Percentiles rank a stretch among this genome's conserved stretches.
Conservation (phyloP, 2,329 filamentous ascomycete genomes). For the Dactylonectria estremocensis region DNA sequence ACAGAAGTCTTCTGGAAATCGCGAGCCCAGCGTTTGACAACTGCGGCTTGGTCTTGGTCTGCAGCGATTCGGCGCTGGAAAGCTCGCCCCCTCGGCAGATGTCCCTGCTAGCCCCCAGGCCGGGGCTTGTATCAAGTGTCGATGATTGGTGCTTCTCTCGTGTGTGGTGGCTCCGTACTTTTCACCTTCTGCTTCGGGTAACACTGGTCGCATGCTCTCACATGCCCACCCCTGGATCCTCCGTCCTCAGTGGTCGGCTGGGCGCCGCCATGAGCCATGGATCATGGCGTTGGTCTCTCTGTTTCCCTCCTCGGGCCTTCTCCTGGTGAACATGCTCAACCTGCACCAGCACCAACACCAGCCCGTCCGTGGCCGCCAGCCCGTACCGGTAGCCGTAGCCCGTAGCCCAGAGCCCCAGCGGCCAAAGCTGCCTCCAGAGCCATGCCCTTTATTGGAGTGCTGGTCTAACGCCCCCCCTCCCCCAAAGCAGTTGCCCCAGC, state of each 20-base stretch:
- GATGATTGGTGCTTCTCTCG: constrained; percentile 52
- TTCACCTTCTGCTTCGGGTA: constrained; percentile 56
- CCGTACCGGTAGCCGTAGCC: not conserved
- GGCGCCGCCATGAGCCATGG: constrained; percentile 32
- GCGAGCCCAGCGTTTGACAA: constrained; percentile 30
- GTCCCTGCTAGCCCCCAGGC: constrained; percentile 41
- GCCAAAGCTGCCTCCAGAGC: not conserved
- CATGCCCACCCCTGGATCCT: constrained; percentile 47
- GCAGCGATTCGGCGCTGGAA: constrained; percentile 39
- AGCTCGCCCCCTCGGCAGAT: constrained; percentile 47
- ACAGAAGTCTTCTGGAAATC: constrained; percentile 51
- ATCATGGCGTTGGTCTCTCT: constrained; percentile 40
- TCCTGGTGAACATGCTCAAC: constrained; percentile 27
- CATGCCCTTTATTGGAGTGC: constrained; percentile 12
- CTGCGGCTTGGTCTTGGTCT: constrained; percentile 24
- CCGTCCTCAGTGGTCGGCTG: constrained; percentile 48
- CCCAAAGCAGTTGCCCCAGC: not conserved
- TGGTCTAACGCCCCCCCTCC: constrained; percentile 3
- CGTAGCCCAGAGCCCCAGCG: constrained; percentile 1
- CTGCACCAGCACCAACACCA: not conserved
- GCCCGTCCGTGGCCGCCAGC: constrained; percentile 2
- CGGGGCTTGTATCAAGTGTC: constrained; percentile 47
- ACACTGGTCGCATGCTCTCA: constrained; percentile 53
- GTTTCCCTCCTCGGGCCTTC: constrained; percentile 46
- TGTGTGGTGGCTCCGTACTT: constrained; percentile 51